Percentiles rank a stretch among this genome's conserved stretches.
phyloP scores from a whole-genome alignment of 2,329 filamentous ascomycete genomes.

The Calonectria fujianensis region DNA sequence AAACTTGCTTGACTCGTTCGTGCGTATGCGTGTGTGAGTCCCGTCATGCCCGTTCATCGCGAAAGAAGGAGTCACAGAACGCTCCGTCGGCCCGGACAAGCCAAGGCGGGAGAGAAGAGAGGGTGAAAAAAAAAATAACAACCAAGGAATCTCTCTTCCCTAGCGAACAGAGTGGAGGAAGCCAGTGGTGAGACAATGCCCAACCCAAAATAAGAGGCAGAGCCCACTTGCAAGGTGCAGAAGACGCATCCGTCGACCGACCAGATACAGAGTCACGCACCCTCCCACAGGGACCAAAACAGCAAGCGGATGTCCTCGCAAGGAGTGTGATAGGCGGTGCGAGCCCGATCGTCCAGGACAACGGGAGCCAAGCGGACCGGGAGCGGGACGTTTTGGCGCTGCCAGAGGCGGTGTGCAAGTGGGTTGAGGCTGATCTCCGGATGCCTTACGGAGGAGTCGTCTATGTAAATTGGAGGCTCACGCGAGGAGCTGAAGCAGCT shows the following conservation, averaged over 20 bases:
- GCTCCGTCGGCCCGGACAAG: constrained; percentile 18
- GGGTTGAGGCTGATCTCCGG: constrained; percentile 48
- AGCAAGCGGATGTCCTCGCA: constrained; percentile 23
- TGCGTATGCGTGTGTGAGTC: neutral
- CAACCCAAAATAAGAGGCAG: constrained; percentile 31
- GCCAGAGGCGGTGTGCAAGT: constrained; percentile 53
- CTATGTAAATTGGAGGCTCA: constrained; percentile 32
- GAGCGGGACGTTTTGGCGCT: constrained; percentile 51
- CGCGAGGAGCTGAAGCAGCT: constrained; percentile 32
- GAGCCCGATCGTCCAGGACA: constrained; percentile 49
- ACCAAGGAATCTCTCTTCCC: constrained; percentile 9
- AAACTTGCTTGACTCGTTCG: constrained; percentile 49
- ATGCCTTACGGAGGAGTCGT: constrained; percentile 8
- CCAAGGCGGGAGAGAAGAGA: neutral
- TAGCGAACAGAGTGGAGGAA: constrained; percentile 26
- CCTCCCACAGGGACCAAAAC: constrained; percentile 26
- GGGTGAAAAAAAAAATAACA: constrained; percentile 31
- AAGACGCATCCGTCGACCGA: constrained; percentile 27
- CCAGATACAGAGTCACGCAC: constrained; percentile 33
- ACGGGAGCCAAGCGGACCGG: constrained; percentile 54
- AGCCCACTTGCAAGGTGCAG: constrained; percentile 31
- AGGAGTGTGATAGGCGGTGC: constrained; percentile 27
- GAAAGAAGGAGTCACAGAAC: constrained; percentile 7
- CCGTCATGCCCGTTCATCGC: neutral
- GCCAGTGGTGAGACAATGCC: constrained; percentile 39